phyloP scores from a whole-genome alignment of 208 protist genomes.

The Wallacemonas sp. region DNA sequence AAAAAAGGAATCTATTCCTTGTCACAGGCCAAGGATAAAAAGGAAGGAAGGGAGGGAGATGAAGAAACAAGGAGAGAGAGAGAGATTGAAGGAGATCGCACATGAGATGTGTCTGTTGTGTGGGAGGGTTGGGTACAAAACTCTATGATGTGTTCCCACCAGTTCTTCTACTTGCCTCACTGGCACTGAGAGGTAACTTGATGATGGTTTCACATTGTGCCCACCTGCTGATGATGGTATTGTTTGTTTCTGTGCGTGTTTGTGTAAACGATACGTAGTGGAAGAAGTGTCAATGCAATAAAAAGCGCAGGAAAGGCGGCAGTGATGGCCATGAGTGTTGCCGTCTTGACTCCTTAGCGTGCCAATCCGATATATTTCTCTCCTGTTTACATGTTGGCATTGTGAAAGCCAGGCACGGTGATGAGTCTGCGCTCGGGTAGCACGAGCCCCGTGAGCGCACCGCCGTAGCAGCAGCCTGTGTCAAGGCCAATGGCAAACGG shows the following conservation, averaged over 20 bases:
- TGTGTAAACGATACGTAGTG: too few species aligned
- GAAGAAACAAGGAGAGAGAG: constrained; percentile 17
- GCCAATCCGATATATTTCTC: background rate
- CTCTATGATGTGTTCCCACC: too few species aligned
- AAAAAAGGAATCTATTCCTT: background rate
- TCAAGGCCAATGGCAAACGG: constrained; percentile 74
- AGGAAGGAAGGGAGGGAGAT: background rate
- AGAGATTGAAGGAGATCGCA: background rate
- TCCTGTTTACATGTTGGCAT: constrained; percentile 27
- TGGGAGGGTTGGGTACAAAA: too few species aligned
- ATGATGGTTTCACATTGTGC: too few species aligned
- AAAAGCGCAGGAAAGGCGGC: too few species aligned
- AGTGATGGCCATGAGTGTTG: too few species aligned
- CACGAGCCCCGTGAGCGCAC: constrained; percentile 54
- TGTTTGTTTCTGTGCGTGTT: too few species aligned
- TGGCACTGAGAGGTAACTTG: too few species aligned
- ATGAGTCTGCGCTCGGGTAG: constrained; percentile 46
- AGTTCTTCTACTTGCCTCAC: too few species aligned
- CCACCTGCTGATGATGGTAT: too few species aligned
- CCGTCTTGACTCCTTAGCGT: background rate
- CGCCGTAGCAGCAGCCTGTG: constrained; percentile 69
- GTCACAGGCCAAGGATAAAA: background rate
- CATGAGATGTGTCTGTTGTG: too few species aligned
- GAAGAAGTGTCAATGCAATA: too few species aligned
- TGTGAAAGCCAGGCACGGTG: constrained; percentile 47